Evolutionary conservation across 163 green algal species (phyloP), one percentile per base, ranked within the genome.

Genomic region (Volvox carteri): DNA sequence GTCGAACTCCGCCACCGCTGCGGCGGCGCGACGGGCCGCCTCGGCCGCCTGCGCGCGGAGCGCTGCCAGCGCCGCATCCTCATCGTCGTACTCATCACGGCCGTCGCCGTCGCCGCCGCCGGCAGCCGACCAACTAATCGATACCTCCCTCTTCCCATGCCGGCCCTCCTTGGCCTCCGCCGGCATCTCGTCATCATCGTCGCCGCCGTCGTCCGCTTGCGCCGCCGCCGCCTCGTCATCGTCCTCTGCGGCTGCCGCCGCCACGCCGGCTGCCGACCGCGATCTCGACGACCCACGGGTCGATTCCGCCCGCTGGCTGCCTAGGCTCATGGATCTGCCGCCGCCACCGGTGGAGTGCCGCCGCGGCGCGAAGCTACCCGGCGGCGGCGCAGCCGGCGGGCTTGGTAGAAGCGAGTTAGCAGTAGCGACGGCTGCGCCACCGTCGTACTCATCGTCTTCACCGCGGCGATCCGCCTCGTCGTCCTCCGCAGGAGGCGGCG

Each of bases 1-100:
- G 39, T 78, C 37, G 11, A 78, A 78, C 70, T 75, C 65, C 33
- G 70, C 70, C 70, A 39, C 70, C 70, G 37, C 39, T 19, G 39
- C 70, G 14, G 23, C 73, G 19, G 73, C 73, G 9, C 5, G 44
- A 42, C 35, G 30, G 23, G 44, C 73, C 73, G 73, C 73, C 23
- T 42, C 44, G 44, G 44, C 73, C 21, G 73, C 44, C 44, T 81
- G 19, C 5, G 28, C 16, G 2, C 39, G 70, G 3, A 78, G 35
- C 39, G 23, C 35, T 41, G 39, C 70, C 70, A 56, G 14, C 39
- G 39, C 70, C 14, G 56, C 70, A 25, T 78, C 70, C 14, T 78
- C 70, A 21, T 58, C 41, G 6, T 42, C 62, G 62, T 23, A n/a
- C n/a, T n/a, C n/a, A 21, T 33, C 30, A 5, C 65, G 30, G 30